These are phyloP conservation scores for Penicillium psychrosexuale DNA, from an alignment of 2,329 filamentous ascomycete species.

Conservation along the genomic window DNA sequence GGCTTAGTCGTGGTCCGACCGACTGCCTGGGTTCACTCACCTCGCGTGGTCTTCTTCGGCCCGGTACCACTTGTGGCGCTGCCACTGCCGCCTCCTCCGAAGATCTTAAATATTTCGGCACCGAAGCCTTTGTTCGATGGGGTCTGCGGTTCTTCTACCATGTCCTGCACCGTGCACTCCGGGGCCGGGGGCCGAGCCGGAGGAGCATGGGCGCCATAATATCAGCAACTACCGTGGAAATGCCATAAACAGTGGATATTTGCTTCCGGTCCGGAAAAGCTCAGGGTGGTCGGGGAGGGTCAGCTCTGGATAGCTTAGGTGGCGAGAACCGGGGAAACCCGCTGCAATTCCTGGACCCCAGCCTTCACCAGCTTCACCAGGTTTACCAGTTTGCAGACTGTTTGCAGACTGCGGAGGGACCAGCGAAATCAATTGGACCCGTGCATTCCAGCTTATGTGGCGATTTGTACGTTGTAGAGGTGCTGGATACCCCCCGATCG, in stretches of 20 bases:
- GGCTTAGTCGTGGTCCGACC: constrained; percentile 17
- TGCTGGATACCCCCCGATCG: not conserved
- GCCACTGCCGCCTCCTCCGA: constrained; percentile 46
- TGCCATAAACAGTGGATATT: not conserved
- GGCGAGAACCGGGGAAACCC: not conserved
- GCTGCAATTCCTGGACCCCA: not conserved
- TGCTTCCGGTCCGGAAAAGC: not conserved
- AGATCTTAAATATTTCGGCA: constrained; percentile 50
- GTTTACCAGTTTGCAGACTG: not conserved
- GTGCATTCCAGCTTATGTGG: not conserved
- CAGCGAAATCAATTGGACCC: not conserved
- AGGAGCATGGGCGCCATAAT: constrained; percentile 13
- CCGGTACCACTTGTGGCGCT: constrained; percentile 31
- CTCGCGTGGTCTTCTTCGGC: constrained; percentile 69
- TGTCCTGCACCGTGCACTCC: constrained; percentile 16
- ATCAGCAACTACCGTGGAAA: constrained; percentile 9
- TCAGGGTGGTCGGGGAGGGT: not conserved
- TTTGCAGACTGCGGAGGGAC: not conserved
- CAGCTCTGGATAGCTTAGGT: not conserved
- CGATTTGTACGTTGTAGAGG: not conserved
- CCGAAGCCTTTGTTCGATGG: constrained; percentile 22
- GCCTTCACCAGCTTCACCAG: not conserved
- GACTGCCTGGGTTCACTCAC: constrained; percentile 44
- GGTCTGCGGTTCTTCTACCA: constrained; percentile 21
- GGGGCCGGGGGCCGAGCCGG: constrained; percentile 8